These are phyloP conservation scores for Colletotrichum nymphaeae DNA, from an alignment of 2,329 filamentous ascomycete genomes.

Conservation along the genomic window DNA sequence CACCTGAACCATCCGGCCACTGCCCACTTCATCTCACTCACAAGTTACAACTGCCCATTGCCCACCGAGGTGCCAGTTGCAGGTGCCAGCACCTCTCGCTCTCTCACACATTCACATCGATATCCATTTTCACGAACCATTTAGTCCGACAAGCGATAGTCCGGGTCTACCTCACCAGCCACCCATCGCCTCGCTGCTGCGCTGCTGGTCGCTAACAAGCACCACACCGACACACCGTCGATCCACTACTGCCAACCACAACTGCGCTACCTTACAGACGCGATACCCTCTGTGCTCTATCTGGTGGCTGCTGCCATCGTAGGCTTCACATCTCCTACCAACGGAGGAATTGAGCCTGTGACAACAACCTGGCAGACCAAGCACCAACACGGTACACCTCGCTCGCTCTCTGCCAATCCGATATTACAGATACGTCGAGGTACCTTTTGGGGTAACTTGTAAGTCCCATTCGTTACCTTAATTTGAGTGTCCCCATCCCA, in stretches of 20 bases:
- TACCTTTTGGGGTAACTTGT: background rate
- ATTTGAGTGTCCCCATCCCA: background rate
- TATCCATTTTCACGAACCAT: background rate
- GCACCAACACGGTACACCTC: background rate
- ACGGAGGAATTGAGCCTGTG: background rate
- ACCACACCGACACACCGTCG: slow-evolving; percentile 2
- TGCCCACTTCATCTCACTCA: background rate
- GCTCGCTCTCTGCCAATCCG: background rate
- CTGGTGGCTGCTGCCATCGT: slow-evolving; percentile 21
- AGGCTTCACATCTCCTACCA: slow-evolving; percentile 13
- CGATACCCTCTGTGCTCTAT: slow-evolving; percentile 6
- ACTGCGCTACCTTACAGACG: slow-evolving; percentile 10
- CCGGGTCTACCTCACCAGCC: background rate
- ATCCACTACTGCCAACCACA: slow-evolving; percentile 19
- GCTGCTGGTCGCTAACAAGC: background rate
- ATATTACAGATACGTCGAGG: background rate
- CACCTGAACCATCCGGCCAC: slow-evolving; percentile 19
- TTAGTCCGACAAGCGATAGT: too few species aligned
- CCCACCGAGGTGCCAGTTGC: too few species aligned
- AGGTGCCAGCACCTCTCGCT: too few species aligned
- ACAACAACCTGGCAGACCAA: background rate
- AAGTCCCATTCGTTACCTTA: background rate
- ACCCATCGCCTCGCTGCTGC: background rate
- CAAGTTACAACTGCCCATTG: too few species aligned
- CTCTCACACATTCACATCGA: background rate